Percentiles rank a stretch among this genome's conserved stretches.
These are phyloP conservation scores for Sugiyamaella chiloensis DNA, from an alignment of 805 yeast genomes.

Conservation along the genomic window DNA sequence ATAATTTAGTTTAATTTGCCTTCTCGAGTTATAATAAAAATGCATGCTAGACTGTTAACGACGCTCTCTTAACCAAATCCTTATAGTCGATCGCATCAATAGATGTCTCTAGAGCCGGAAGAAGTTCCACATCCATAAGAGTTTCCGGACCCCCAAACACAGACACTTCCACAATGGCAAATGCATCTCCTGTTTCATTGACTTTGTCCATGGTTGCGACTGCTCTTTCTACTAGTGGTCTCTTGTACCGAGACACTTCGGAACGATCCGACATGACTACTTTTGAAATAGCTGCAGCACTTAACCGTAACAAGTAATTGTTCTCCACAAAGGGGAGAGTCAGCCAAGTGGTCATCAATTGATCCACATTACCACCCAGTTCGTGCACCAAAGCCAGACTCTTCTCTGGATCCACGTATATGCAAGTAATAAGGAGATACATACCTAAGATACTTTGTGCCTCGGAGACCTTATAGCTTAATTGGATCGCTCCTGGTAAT, in stretches of 20 bases:
- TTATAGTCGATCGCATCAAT: background rate
- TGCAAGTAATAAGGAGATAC: background rate
- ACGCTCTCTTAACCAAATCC: background rate
- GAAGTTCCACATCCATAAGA: background rate
- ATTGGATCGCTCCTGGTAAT: background rate
- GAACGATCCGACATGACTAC: background rate
- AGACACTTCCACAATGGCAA: constrained; percentile 1
- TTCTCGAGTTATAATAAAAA: no score
- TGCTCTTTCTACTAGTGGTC: background rate
- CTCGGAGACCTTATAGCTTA: background rate
- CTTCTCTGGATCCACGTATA: background rate
- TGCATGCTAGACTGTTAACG: background rate
- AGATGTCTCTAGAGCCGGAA: background rate
- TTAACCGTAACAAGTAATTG: background rate
- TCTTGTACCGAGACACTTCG: background rate
- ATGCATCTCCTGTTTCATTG: background rate
- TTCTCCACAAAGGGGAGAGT: background rate
- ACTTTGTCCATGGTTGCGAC: background rate
- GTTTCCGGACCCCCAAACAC: no score
- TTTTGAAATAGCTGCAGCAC: background rate
- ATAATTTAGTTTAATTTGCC: no score
- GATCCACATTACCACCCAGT: background rate
- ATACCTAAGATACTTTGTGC: background rate
- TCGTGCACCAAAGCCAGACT: background rate
- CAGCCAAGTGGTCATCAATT: background rate